Evolutionary conservation across 352 stramenopile genomes (phyloP).

Genomic region (Phytopythium delawarense): DNA sequence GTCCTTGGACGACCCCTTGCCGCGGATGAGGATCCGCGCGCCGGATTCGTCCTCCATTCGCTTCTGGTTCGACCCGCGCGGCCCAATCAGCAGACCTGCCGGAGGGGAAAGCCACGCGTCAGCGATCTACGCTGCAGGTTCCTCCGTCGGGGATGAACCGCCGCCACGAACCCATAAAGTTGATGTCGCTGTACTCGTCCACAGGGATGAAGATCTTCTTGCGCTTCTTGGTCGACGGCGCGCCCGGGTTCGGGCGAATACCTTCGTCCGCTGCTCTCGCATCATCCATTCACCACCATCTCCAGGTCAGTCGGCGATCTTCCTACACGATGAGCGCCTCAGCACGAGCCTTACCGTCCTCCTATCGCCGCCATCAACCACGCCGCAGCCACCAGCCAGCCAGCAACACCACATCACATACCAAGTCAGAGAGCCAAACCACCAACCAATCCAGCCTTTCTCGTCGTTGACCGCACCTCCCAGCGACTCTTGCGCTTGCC

Average conservation of each 20-base stretch:
- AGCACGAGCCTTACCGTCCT: constrained; percentile 30
- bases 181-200: constrained; percentile 91
- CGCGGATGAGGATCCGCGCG: constrained; percentile 89
- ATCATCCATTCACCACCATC: not conserved
- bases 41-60: constrained; percentile 90
- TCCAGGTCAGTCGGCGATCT: not conserved
- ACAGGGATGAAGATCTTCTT: constrained; percentile 92
- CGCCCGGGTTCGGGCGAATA: constrained; percentile 25
- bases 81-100: constrained; percentile 83
- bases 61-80: constrained; percentile 89
- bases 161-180: constrained; percentile 80
- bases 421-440: not conserved
- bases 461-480: constrained; percentile 44
- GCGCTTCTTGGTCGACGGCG: constrained; percentile 59
- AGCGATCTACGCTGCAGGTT: not conserved
- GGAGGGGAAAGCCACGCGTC: not conserved
- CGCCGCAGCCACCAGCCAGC: constrained; percentile 4
- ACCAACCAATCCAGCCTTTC: not conserved
- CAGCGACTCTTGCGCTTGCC: constrained; percentile 85
- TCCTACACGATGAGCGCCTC: not conserved
- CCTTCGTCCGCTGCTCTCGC: constrained; percentile 30
- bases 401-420: too few species aligned
- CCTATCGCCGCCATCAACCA: constrained; percentile 19
- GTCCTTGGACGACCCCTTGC: constrained; percentile 84
- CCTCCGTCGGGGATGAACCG: not conserved